These are phyloP conservation scores for Paramecium primaurelia DNA, from an alignment of 73 alveolate genomes.

Conservation along the genomic window DNA sequence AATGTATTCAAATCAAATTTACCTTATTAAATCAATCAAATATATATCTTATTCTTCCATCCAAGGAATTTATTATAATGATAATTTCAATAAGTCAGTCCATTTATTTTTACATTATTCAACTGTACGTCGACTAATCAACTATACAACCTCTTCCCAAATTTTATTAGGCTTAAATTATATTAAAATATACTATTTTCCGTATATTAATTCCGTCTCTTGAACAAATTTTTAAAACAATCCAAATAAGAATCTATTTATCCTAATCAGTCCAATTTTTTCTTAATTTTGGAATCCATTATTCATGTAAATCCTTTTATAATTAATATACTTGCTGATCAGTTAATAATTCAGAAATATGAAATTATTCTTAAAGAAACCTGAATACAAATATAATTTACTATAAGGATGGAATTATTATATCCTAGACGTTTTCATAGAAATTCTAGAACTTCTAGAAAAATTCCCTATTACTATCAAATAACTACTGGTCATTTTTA, in stretches of 20 bases:
- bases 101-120: slow-evolving; percentile 8
- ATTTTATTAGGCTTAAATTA: background rate
- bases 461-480: background rate
- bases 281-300: background rate
- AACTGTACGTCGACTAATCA: background rate
- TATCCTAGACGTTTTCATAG: background rate
- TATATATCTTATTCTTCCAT: background rate
- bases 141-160: background rate
- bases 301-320: background rate
- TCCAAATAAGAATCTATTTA: background rate
- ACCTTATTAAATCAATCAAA: background rate
- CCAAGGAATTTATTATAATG: slow-evolving; percentile 21
- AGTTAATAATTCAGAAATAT: background rate
- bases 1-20: background rate
- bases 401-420: background rate
- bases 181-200: background rate
- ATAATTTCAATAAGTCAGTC: background rate
- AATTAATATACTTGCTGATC: background rate
- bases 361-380: background rate
- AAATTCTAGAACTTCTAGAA: background rate
- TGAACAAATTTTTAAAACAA: background rate
- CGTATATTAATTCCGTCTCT: background rate
- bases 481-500: slow-evolving; percentile 10
- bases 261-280: slow-evolving; percentile 31
- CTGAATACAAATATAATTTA: background rate